Base-by-base conservation (phyloP, 2,329 filamentous ascomycete species). In the Thielaviopsis musarum region DNA sequence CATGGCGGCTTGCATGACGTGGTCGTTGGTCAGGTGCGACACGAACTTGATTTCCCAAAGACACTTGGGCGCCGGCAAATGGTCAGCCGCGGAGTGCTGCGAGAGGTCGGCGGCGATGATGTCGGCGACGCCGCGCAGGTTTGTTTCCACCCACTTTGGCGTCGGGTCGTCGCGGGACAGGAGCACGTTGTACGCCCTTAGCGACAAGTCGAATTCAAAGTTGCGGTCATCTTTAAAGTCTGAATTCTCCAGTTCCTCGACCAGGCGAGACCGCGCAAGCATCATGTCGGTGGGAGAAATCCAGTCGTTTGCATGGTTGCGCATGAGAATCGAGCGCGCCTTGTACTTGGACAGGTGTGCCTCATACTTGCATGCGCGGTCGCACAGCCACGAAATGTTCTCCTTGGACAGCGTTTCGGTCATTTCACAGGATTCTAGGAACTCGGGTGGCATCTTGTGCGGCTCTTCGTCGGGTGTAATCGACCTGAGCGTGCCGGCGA, bases 31-130 rank as follows among this genome's bases (percentile, higher is more conserved):
- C 13, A 69, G 63, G 6, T 63, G 15, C 3, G 63, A 62, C 5
- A 67, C 66, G 59, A 69, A 69, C 45, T 69, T 69, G 54, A 69
- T 65, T 62, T 69, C 67, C 66, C 66, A 69, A 24, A 69, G 55
- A 13, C 61, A 52, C 17, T 63, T 52, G 17, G 53, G 17, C 38
- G 38, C 9, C 10, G 41, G 10, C 12, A 13, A 4, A 12, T 45
- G n/a, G 19, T 6, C 7, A 19, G 52, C 13, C 9, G 24, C 28
- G 52, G 52, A 4, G 52, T 26, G 22, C n/a, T n/a, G 17, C 9
- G 54, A 24, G 15, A 13, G 21, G n/a, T 61, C 53, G 52, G 52
- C n/a, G n/a, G 56, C 58, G 34, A 59, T 34, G 48, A 59, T 59
- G 19, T 59, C 60, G 17, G 56, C 52, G 17, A 30, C 19, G 22